These are phyloP conservation scores for Candolleomyces efflorescens DNA, from an alignment of 768 basidiomycete genomes.

Conservation along the genomic window DNA sequence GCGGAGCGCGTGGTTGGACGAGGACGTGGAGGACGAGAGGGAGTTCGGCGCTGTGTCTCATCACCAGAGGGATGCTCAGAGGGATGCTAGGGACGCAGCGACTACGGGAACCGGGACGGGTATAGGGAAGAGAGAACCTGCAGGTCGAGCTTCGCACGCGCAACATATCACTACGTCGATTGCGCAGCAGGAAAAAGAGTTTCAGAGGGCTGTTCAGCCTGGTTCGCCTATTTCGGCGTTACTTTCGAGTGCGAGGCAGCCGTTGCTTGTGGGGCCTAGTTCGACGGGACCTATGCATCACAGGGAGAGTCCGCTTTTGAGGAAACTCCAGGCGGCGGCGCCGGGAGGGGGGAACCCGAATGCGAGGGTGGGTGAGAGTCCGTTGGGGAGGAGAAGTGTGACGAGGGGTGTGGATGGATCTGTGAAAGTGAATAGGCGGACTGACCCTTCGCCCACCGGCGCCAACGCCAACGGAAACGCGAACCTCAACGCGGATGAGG, in stretches of 20 bases:
- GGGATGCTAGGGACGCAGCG: no score
- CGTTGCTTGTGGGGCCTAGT: conserved; percentile 63
- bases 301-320: conserved; percentile 39
- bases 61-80: no score
- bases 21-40: no score
- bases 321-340: conserved; percentile 33
- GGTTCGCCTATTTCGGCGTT: conserved; percentile 92
- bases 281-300: conserved; percentile 3
- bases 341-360: no score
- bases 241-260: conserved; percentile 86
- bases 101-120: no score
- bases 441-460: no score
- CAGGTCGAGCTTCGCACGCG: conserved; percentile 13
- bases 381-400: conserved; percentile 42
- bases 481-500: conserved; percentile 24
- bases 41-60: no score
- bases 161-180: conserved; percentile 57
- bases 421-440: conserved; percentile 23
- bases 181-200: conserved; percentile 91
- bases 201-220: conserved; percentile 93
- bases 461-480: no score
- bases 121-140: no score
- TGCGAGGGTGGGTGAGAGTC: conserved; percentile 44
- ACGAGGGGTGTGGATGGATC: conserved; percentile 39
- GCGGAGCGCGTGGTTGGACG: conserved; percentile 58